A percentile compares a stretch with the other conserved stretches of the same genome.
Evolutionary conservation across 2,329 filamentous ascomycete species (phyloP).

Genomic region (Alternaria hordeiaustralica): DNA sequence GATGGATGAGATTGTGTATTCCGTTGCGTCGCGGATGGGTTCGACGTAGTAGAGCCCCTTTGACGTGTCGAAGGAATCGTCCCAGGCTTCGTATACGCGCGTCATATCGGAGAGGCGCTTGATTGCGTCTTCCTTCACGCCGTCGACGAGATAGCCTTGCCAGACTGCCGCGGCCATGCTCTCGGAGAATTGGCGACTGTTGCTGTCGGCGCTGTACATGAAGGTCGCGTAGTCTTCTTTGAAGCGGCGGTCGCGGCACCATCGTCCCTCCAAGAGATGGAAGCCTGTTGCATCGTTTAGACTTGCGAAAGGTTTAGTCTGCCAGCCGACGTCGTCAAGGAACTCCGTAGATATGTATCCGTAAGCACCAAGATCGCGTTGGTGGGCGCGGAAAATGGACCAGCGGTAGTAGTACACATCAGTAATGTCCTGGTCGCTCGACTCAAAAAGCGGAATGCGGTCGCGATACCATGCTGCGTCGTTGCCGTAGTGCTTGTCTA

Average conservation of each 20-base stretch:
- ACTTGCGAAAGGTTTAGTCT: conserved; percentile 51
- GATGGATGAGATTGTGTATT: conserved; percentile 55
- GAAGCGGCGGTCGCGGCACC: conserved; percentile 54
- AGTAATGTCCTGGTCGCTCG: conserved; percentile 46
- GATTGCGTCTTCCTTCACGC: conserved; percentile 42
- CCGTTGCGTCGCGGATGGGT: conserved; percentile 53
- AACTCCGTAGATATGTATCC: conserved; percentile 57
- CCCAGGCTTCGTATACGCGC: conserved; percentile 47
- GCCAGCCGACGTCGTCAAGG: conserved; percentile 54
- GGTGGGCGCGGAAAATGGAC: conserved; percentile 54
- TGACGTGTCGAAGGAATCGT: conserved; percentile 48
- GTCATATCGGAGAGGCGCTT: conserved; percentile 47
- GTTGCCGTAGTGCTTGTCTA: conserved; percentile 49
- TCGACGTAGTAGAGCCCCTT: conserved; percentile 54
- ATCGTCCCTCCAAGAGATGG: conserved; percentile 54
- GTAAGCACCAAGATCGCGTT: conserved; percentile 51
- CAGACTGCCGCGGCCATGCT: conserved; percentile 52
- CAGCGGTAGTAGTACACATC: conserved; percentile 57
- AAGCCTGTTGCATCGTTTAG: conserved; percentile 55
- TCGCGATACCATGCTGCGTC: conserved; percentile 51
- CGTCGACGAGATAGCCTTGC: conserved; percentile 52
- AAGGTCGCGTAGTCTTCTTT: conserved; percentile 54
- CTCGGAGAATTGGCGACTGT: conserved; percentile 54
- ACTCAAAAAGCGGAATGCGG: conserved; percentile 51
- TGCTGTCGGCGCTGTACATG: conserved; percentile 49